Base-by-base conservation (phyloP, 164 flowering plant species). In the Kalanchoe fedtschenkoi region DNA sequence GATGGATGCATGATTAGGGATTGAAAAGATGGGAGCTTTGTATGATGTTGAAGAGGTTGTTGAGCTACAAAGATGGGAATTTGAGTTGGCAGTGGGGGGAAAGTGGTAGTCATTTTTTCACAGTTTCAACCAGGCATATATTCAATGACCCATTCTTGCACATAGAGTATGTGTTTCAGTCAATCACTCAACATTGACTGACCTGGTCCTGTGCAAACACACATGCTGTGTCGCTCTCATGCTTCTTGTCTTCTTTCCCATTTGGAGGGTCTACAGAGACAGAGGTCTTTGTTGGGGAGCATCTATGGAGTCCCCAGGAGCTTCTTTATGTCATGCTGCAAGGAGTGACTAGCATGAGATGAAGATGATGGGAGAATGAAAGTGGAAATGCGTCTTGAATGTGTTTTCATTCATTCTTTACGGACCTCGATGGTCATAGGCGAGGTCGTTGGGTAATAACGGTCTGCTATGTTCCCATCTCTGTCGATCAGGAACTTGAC, bases 401-500 rank as follows among this genome's bases (percentile, higher is more conserved):
- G n/a, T n/a, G n/a, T n/a, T n/a, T n/a, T n/a, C n/a, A n/a, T n/a
- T n/a, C n/a, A n/a, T n/a, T 55, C 56, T 61, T 74, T 42, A 42
- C n/a, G 46, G 14, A 89, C 95, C 98, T 89, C 95, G 17, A 89
- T 70, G 75, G 83, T 85, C 34, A 83, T 82, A 63, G 96, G 96
- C 17, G 88, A 68, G 59, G 95, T 87, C 60, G 96, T 87, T 14
- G 98, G 96, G 37, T 83, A 83, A 66, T 83, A 91, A 4, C 96
- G 95, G 62, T 82, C 74, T 26, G 80, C 82, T 37, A 80, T 83
- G 38, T 77, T 56, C 24, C 96, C 97, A 19, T 87, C 81, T 66
- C 78, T 82, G 67, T 85, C 77, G 14, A 91, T 79, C 43, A 88
- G 74, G 64, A 88, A 86, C 70, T 86, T 88, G 57, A 88, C 62